A percentile compares a stretch with the other conserved stretches of the same genome.
Evolutionary conservation across 176 grass and related monocot genomes (phyloP).

Genomic region (Tuctoria greenei): DNA sequence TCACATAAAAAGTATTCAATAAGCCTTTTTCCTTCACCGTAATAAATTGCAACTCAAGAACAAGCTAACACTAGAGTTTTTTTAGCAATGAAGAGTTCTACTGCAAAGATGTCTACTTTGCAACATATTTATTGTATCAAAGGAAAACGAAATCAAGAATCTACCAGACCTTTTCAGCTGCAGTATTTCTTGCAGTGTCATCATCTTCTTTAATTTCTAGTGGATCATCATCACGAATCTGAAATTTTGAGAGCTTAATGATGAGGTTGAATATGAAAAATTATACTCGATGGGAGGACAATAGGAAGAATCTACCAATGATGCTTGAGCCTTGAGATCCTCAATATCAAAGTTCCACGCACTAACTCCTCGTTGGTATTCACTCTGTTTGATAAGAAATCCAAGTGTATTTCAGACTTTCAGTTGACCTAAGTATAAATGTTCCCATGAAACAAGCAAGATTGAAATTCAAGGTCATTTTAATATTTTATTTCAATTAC

Average conservation of each 20-base stretch:
- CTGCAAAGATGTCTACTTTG: neutral
- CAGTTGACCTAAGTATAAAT: neutral
- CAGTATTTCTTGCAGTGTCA: slow-evolving; percentile 52
- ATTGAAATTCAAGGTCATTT: neutral
- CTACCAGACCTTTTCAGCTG: slow-evolving; percentile 59
- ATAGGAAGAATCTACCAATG: slow-evolving; percentile 56
- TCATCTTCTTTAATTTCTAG: slow-evolving; percentile 92
- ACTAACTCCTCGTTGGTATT: slow-evolving; percentile 98
- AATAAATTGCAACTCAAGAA: slow-evolving; percentile 23
- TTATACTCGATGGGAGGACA: slow-evolving; percentile 26
- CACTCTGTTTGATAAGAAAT: slow-evolving; percentile 63
- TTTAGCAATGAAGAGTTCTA: slow-evolving; percentile 8
- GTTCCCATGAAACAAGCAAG: neutral
- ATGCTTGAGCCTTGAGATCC: slow-evolving; percentile 97
- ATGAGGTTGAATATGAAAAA: slow-evolving; percentile 15
- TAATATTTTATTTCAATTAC: neutral
- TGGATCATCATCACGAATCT: slow-evolving; percentile 80
- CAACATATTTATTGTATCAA: neutral
- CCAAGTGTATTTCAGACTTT: neutral
- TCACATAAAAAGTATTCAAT: slow-evolving; percentile 25
- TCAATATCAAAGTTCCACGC: slow-evolving; percentile 99
- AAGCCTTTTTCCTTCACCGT: neutral
- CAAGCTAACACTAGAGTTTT: neutral
- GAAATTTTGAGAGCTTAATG: slow-evolving; percentile 35
- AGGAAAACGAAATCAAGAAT: slow-evolving; percentile 23